Evolutionary conservation across 257 asterid genomes (phyloP).

Genomic region (Osmanthus fragrans): DNA sequence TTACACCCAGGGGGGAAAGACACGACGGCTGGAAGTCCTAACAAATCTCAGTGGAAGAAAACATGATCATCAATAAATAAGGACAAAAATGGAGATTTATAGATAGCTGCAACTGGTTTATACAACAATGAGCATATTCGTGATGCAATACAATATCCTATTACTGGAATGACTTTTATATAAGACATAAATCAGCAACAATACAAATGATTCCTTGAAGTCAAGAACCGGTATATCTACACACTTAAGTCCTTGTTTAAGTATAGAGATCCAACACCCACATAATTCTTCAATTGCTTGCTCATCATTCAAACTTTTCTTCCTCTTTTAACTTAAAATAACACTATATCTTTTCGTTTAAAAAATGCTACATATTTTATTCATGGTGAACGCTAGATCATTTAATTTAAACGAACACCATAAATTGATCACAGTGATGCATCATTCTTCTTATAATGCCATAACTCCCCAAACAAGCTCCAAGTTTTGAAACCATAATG

Average conservation of each 20-base stretch:
- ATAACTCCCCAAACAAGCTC: background rate
- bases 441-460: background rate
- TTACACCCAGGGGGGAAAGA: slow-evolving; percentile 93
- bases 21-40: slow-evolving; percentile 87
- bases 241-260: background rate
- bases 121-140: background rate
- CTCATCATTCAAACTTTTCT: background rate
- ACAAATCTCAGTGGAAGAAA: slow-evolving; percentile 19
- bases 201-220: slow-evolving; percentile 4
- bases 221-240: background rate
- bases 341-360: background rate
- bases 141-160: background rate
- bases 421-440: background rate
- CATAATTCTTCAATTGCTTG: background rate
- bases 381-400: background rate
- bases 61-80: slow-evolving; percentile 6
- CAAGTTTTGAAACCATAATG: background rate
- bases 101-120: slow-evolving; percentile 2
- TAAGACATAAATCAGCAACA: background rate
- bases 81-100: slow-evolving; percentile 13
- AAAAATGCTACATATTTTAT: background rate
- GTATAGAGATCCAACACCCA: slow-evolving; percentile 1
- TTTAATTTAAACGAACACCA: background rate
- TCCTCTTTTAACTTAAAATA: background rate
- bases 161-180: slow-evolving; percentile 7